A percentile compares a stretch with the other conserved stretches of the same genome.
Conservation (phyloP, 73 alveolate genomes). For the Paramecium octaurelia region DNA sequence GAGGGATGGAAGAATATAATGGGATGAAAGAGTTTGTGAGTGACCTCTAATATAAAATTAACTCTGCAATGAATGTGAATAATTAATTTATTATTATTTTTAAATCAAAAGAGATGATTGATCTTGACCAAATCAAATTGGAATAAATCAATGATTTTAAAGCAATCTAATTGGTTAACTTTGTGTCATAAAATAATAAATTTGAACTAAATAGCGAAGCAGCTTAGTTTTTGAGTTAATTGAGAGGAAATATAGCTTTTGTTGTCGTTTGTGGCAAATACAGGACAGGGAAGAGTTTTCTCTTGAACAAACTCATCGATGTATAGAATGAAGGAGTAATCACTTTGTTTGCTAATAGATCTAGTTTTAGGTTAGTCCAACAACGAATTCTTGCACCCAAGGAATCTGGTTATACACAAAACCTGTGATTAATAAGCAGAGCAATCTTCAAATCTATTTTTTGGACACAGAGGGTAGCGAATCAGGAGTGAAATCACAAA, state of each 20-base stretch:
- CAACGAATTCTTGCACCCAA: slow-evolving; percentile 92
- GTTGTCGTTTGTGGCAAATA: slow-evolving; percentile 78
- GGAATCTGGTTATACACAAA: slow-evolving; percentile 97
- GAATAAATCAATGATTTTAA: not conserved
- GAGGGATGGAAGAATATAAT: not conserved
- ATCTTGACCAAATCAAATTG: not conserved
- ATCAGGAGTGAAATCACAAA: slow-evolving; percentile 84
- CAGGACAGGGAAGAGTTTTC: slow-evolving; percentile 94
- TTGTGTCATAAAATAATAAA: slow-evolving; percentile 24
- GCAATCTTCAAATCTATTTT: slow-evolving; percentile 84
- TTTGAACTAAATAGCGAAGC: slow-evolving; percentile 13
- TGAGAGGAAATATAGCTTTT: not conserved
- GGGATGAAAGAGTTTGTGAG: not conserved
- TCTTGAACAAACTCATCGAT: slow-evolving; percentile 85
- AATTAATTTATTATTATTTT: not conserved
- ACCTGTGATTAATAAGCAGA: slow-evolving; percentile 79
- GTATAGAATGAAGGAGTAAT: slow-evolving; percentile 71
- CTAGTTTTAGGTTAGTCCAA: slow-evolving; percentile 79
- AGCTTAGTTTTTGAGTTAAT: not conserved
- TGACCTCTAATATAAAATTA: not conserved
- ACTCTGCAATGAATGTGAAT: not conserved
- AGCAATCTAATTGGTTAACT: not conserved
- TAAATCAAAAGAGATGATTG: not conserved
- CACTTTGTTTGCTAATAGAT: not conserved
- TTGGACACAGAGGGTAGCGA: slow-evolving; percentile 98